A percentile compares a stretch with the other conserved stretches of the same genome.
phyloP scores from a whole-genome alignment of 2,329 filamentous ascomycete genomes.

The Pseudogymnoascus sp. region DNA sequence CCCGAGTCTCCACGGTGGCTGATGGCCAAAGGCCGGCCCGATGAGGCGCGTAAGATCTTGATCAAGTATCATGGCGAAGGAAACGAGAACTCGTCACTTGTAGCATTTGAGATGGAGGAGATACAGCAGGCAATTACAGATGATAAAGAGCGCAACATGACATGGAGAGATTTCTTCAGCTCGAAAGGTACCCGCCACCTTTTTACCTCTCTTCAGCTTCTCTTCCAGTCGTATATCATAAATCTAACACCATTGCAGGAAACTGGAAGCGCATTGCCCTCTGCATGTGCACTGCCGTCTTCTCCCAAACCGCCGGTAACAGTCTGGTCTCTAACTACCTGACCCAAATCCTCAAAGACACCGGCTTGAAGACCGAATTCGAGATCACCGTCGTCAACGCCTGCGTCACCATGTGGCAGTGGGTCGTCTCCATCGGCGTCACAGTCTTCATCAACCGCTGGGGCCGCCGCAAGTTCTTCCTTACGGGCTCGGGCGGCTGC shows the following conservation, averaged over 20 bases:
- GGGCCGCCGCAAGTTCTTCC: conserved; percentile 32
- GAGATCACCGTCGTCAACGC: conserved; percentile 35
- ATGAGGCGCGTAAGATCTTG: conserved; percentile 45
- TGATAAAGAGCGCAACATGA: conserved; percentile 10
- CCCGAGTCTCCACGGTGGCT: conserved; percentile 49
- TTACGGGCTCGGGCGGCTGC: conserved; percentile 32
- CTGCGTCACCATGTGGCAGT: conserved; percentile 35
- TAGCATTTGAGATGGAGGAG: conserved; percentile 38
- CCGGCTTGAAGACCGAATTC: conserved; percentile 29
- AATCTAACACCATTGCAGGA: conserved; percentile 13
- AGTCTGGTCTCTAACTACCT: conserved; percentile 36
- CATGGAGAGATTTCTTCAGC: conserved; percentile 9
- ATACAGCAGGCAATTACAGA: conserved; percentile 33
- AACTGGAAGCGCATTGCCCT: conserved; percentile 35
- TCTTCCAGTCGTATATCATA: conserved; percentile 20
- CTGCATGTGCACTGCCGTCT: conserved; percentile 33
- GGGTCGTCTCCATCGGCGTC: conserved; percentile 33
- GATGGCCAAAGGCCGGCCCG: conserved; percentile 43
- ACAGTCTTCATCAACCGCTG: conserved; percentile 31
- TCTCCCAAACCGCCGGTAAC: conserved; percentile 35
- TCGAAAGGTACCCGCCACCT: neutral
- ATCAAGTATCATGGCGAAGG: conserved; percentile 45
- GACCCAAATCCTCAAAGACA: conserved; percentile 32
- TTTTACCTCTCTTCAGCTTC: neutral
- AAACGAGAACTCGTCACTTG: conserved; percentile 31